Evolutionary conservation across 2,329 filamentous ascomycete genomes (phyloP), one percentile per base, ranked within the genome.

Genomic region (Oidium heveae): DNA sequence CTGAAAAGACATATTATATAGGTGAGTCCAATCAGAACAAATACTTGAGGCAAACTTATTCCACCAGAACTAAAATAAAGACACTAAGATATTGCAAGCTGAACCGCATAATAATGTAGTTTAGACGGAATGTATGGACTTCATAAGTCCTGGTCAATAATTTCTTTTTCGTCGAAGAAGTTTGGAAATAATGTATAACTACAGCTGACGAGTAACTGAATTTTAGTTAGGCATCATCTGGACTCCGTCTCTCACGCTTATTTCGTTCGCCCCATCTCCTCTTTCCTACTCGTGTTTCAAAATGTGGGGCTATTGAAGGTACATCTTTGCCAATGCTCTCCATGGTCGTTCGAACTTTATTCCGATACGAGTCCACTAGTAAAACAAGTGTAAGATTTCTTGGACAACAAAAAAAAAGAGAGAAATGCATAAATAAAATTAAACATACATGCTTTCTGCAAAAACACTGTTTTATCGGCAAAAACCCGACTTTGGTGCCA

Each of bases 401-500:
- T 47, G n/a, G 13, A 47, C 7, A 15, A 7, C 16, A 20, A 33
- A 20, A 34, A 16, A 33, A n/a, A 4, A 2, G 15, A 20, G 16
- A 20, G 15, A 4, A 32, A 7, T 4, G 33, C n/a, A 10, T 36
- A 28, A 36, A 36, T 22, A 34, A 32, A 15, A 41, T 56, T 52
- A 50, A n/a, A 83, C 87, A 79, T 72, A 94, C 88, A 71, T 62
- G 88, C 88, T 72, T 86, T 80, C 67, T 95, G 89, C 62, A 95
- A 71, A 67, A 95, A 95, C 51, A 94, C 73, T 43, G 82, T 86
- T 61, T 86, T 76, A 13, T 83, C 84, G 1, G 87, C 82, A 70
- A 96, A 95, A 12, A 89, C 85, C 63, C 89, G 76, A 66, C 87
- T 91, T 70, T 96, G 89, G 55, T 88, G 81, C 89, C 91, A 98